Evolutionary conservation across 176 grass and related monocot species (phyloP).

Genomic region (Rhynchospora breviuscula): DNA sequence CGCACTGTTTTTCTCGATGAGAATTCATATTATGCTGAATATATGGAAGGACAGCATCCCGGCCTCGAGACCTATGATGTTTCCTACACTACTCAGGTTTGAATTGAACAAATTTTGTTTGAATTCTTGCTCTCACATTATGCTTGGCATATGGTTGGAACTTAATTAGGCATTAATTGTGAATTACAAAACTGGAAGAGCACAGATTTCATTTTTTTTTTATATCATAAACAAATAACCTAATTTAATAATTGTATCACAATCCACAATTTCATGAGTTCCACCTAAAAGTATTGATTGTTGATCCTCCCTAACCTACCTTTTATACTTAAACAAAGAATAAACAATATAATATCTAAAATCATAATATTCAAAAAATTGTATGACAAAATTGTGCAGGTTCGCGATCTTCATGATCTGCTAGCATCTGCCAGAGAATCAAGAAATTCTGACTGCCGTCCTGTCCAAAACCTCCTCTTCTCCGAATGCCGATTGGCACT

Average conservation of each 20-base stretch:
- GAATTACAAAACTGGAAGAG: neutral
- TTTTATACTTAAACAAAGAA: neutral
- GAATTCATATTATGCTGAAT: slow-evolving; percentile 19
- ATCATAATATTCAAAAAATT: neutral
- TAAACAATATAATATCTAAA: neutral
- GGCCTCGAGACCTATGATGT: slow-evolving; percentile 22
- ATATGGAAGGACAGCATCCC: slow-evolving; percentile 21
- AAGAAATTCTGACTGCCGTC: slow-evolving; percentile 56
- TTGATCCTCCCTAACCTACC: neutral
- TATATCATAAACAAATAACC: neutral
- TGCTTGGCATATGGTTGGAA: neutral
- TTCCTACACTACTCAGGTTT: slow-evolving; percentile 40
- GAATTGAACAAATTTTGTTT: neutral
- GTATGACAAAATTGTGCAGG: neutral
- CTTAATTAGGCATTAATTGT: neutral
- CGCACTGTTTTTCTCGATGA: slow-evolving; percentile 23
- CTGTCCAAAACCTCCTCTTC: slow-evolving; percentile 91
- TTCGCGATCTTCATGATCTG: slow-evolving; percentile 68
- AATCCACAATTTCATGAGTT: neutral
- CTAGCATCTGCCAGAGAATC: slow-evolving; percentile 42
- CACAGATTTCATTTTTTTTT: neutral
- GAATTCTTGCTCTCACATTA: neutral
- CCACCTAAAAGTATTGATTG: neutral
- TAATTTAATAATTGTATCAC: neutral
- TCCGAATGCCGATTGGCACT: slow-evolving; percentile 91